phyloP scores from a whole-genome alignment of 805 yeast species.

The Lipomyces chichibuensis region DNA sequence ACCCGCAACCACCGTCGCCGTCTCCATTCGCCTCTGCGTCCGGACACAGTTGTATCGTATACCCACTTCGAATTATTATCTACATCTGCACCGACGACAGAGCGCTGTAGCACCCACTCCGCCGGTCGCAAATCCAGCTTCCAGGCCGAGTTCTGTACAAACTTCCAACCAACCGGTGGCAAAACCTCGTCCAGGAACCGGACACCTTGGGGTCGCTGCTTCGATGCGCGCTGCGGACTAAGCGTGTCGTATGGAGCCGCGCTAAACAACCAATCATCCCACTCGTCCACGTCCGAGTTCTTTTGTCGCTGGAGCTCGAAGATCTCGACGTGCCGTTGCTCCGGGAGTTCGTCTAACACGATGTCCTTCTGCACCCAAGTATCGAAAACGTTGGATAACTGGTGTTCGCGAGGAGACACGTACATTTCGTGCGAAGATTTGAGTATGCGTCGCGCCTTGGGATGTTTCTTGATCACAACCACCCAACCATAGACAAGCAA shows the following conservation, averaged over 20 bases:
- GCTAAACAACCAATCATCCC: slow-evolving; percentile 65
- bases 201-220: slow-evolving; percentile 69
- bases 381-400: slow-evolving; percentile 44
- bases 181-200: slow-evolving; percentile 55
- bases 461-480: slow-evolving; percentile 31
- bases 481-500: slow-evolving; percentile 34
- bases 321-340: slow-evolving; percentile 65
- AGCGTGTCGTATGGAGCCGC: slow-evolving; percentile 56
- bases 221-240: slow-evolving; percentile 52
- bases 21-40: slow-evolving; percentile 46
- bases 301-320: slow-evolving; percentile 75
- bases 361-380: slow-evolving; percentile 54
- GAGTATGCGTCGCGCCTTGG: slow-evolving; percentile 25
- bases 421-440: slow-evolving; percentile 18
- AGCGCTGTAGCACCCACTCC: slow-evolving; percentile 57
- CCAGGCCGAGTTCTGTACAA: slow-evolving; percentile 65
- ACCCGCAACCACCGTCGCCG: slow-evolving; percentile 47
- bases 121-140: slow-evolving; percentile 57
- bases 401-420: slow-evolving; percentile 41
- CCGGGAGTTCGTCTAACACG: slow-evolving; percentile 67
- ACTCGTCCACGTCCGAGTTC: slow-evolving; percentile 55
- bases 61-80: slow-evolving; percentile 46
- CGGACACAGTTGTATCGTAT: slow-evolving; percentile 41
- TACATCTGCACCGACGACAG: slow-evolving; percentile 42
- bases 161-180: slow-evolving; percentile 78